Percentiles rank a stretch among this genome's conserved stretches.
phyloP scores from a whole-genome alignment of 495 filamentous ascomycete species.

The Letharia lupina region DNA sequence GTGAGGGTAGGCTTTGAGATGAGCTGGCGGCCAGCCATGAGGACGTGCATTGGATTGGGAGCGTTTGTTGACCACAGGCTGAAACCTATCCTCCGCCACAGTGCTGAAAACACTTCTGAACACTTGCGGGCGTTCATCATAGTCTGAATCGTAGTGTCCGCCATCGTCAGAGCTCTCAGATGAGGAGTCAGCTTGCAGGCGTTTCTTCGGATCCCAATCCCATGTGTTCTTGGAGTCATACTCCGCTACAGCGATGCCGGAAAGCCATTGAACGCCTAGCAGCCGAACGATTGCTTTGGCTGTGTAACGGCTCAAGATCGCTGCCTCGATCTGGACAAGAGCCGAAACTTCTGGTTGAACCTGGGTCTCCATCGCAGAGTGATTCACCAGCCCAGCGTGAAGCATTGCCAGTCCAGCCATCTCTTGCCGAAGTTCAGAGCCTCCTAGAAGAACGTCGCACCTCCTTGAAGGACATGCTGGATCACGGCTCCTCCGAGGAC shows the following conservation, averaged over 20 bases:
- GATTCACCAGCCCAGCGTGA: too few species aligned
- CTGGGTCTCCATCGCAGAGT: too few species aligned
- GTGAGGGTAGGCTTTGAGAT: not conserved
- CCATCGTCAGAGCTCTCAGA: not conserved
- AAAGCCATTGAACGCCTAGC: too few species aligned
- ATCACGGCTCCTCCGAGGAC: not conserved
- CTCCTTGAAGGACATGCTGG: too few species aligned
- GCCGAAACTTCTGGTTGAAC: too few species aligned
- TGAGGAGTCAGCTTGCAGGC: not conserved
- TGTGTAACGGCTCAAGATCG: too few species aligned
- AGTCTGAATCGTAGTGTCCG: not conserved
- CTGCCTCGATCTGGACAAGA: too few species aligned
- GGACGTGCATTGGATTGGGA: not conserved
- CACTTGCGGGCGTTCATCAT: not conserved
- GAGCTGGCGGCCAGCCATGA: not conserved
- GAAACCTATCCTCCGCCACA: not conserved
- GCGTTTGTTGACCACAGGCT: not conserved
- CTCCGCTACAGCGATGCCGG: not conserved
- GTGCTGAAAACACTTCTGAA: not conserved
- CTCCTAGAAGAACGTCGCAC: too few species aligned
- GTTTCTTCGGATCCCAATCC: slow-evolving; percentile 11
- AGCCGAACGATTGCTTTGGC: too few species aligned
- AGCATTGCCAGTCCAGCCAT: not conserved
- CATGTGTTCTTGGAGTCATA: slow-evolving; percentile 1
- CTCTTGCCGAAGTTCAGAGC: not conserved